These are phyloP conservation scores for Colletotrichum tropicale DNA, from an alignment of 2,329 filamentous ascomycete genomes.

Conservation along the genomic window DNA sequence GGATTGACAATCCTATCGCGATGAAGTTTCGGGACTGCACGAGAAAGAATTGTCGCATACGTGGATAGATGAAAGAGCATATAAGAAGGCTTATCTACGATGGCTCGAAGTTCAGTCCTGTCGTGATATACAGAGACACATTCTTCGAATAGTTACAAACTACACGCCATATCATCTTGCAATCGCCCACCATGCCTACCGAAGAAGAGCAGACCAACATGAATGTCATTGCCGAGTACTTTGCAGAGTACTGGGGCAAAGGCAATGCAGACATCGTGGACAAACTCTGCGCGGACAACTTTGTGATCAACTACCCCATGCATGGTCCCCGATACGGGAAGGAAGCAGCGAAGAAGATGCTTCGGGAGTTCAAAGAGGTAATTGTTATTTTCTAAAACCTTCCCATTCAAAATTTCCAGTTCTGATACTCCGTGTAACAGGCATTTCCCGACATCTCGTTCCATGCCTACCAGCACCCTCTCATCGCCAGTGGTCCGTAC, in stretches of 20 bases:
- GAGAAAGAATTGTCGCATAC: neutral
- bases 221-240: neutral
- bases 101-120: neutral
- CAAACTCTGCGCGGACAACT: neutral
- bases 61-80: neutral
- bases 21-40: neutral
- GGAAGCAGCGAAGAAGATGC: neutral
- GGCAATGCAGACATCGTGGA: neutral
- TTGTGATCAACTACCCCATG: neutral
- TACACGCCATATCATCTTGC: neutral
- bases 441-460: neutral
- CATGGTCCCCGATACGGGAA: neutral
- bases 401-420: neutral
- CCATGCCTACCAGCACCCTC: conserved; percentile 5
- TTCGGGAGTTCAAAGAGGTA: neutral
- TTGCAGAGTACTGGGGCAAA: neutral
- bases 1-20: neutral
- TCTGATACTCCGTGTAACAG: neutral
- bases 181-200: neutral
- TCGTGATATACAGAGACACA: neutral
- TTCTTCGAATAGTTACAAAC: neutral
- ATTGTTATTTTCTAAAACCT: neutral
- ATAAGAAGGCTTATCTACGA: neutral
- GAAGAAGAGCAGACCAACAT: neutral
- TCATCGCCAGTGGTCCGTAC: neutral